phyloP scores from a whole-genome alignment of 139 green algal genomes.

The Zygnema cylindricum region DNA sequence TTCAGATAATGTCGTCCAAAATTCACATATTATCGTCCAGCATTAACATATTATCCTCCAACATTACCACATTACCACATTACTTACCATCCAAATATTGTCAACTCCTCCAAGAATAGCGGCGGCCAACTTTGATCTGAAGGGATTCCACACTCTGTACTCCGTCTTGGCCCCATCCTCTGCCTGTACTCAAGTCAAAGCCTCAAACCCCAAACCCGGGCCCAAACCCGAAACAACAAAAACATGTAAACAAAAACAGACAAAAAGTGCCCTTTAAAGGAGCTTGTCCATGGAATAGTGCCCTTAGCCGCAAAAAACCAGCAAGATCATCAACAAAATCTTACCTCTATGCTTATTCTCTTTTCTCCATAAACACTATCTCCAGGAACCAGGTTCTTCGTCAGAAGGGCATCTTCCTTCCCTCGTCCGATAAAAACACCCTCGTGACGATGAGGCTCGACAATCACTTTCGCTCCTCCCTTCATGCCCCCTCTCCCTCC shows the following conservation, averaged over 20 bases:
- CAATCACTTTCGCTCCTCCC: constrained; percentile 84
- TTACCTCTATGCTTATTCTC: constrained; percentile 87
- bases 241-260: background rate
- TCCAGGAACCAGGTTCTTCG: constrained; percentile 93
- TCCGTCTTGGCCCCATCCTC: constrained; percentile 88
- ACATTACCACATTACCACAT: too few species aligned
- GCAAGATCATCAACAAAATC: too few species aligned
- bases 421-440: constrained; percentile 97
- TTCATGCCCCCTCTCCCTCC: constrained; percentile 85
- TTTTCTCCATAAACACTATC: constrained; percentile 99
- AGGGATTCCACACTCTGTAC: constrained; percentile 99
- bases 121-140: constrained; percentile 97
- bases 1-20: too few species aligned
- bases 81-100: constrained; percentile 95
- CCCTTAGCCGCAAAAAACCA: too few species aligned
- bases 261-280: background rate
- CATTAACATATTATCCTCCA: too few species aligned
- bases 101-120: constrained; percentile 96
- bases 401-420: constrained; percentile 97
- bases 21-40: too few species aligned
- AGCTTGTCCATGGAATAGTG: too few species aligned
- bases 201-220: too few species aligned
- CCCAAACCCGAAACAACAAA: background rate
- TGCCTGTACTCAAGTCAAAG: constrained; percentile 57
- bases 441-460: constrained; percentile 94